phyloP scores from a whole-genome alignment of 75 land plant species.

The Isoetes taiwanensis region DNA sequence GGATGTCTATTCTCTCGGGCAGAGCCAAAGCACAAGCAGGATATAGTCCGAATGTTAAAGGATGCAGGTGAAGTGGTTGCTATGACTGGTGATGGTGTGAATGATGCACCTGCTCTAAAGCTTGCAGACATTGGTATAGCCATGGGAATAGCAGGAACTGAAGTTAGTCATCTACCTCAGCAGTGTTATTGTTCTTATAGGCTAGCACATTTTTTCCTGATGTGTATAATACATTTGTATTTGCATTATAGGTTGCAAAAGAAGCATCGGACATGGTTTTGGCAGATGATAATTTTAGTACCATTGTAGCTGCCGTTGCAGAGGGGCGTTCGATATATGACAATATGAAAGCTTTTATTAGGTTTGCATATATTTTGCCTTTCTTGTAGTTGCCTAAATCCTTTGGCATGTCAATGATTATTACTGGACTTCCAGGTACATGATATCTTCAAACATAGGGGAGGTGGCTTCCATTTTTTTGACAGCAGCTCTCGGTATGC shows the following conservation, averaged over 20 bases:
- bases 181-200: too few relatives aligned
- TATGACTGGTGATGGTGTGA: slow-evolving; percentile 8
- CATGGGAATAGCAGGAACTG: slow-evolving; percentile 5
- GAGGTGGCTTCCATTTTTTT: slow-evolving; percentile 85
- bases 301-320: slow-evolving; percentile 74
- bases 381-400: neutral
- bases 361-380: slow-evolving; percentile 25
- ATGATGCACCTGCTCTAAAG: slow-evolving; percentile 6
- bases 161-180: too few relatives aligned
- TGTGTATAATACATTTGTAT: too few relatives aligned
- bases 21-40: slow-evolving; percentile 4
- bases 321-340: slow-evolving; percentile 89
- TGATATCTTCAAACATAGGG: slow-evolving; percentile 94
- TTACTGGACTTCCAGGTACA: slow-evolving; percentile 40
- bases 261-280: slow-evolving; percentile 87
- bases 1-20: slow-evolving; percentile 2
- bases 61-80: slow-evolving; percentile 6
- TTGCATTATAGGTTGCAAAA: slow-evolving; percentile 57
- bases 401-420: neutral
- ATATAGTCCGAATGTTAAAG: neutral
- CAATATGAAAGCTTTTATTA: slow-evolving; percentile 92
- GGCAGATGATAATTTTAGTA: slow-evolving; percentile 88
- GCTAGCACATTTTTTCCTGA: too few relatives aligned
- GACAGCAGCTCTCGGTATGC: slow-evolving; percentile 85
- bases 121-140: slow-evolving; percentile 2